A percentile compares a stretch with the other conserved stretches of the same genome.
phyloP scores from a whole-genome alignment of 2,329 filamentous ascomycete species.

The Ophiosphaerella narmari region DNA sequence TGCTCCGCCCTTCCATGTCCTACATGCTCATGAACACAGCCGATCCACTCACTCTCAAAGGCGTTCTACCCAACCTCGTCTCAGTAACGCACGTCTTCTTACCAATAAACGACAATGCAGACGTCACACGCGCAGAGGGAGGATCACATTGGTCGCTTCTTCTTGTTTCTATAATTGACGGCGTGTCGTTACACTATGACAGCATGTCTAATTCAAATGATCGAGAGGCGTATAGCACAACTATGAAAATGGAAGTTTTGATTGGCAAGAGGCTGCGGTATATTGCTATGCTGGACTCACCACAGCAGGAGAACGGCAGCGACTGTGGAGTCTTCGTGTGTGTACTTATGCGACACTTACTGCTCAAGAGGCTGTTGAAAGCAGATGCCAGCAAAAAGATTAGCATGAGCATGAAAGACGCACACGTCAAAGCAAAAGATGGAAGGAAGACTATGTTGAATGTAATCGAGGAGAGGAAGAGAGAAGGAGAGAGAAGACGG shows the following conservation, averaged over 20 bases:
- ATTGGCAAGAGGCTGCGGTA: conserved; percentile 72
- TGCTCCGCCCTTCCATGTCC: conserved; percentile 90
- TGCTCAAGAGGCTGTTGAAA: conserved; percentile 79
- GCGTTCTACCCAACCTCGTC: conserved; percentile 79
- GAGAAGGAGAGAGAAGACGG: conserved; percentile 82
- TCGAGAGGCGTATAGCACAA: conserved; percentile 71
- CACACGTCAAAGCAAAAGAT: conserved; percentile 77
- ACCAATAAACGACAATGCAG: conserved; percentile 88
- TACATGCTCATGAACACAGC: conserved; percentile 82
- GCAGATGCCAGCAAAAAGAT: conserved; percentile 84
- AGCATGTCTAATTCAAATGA: conserved; percentile 78
- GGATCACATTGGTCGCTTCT: conserved; percentile 95
- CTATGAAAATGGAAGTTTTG: conserved; percentile 70
- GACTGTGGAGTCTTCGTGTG: conserved; percentile 98
- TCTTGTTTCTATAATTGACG: conserved; percentile 84
- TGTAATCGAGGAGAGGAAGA: conserved; percentile 84
- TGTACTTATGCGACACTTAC: conserved; percentile 89
- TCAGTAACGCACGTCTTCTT: conserved; percentile 91
- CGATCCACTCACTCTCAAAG: conserved; percentile 60
- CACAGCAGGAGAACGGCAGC: conserved; percentile 87
- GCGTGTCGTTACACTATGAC: conserved; percentile 96
- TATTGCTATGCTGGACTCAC: conserved; percentile 80
- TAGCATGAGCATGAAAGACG: conserved; percentile 89
- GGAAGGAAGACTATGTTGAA: conserved; percentile 89
- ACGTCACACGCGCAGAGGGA: conserved; percentile 80